These are phyloP conservation scores for Silene conica DNA, from an alignment of 148 eudicot species.

Conservation along the genomic window DNA sequence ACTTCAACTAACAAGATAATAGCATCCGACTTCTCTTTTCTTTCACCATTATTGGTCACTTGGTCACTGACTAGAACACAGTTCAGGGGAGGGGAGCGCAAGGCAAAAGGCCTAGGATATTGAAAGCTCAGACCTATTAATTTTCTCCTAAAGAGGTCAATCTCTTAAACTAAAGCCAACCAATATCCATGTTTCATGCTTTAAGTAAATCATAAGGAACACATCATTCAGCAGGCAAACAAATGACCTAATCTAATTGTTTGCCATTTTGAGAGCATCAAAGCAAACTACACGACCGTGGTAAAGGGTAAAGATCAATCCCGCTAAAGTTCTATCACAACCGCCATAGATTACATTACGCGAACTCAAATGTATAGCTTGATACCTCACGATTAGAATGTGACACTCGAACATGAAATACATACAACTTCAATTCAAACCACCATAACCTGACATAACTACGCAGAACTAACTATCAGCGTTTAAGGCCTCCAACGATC, in stretches of 20 bases:
- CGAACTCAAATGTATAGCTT: background rate
- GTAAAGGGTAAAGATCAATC: background rate
- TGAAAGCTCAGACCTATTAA: background rate
- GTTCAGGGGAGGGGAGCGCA: background rate
- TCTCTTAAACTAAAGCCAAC: background rate
- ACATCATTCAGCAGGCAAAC: background rate
- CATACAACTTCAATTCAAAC: background rate
- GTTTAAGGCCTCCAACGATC: background rate
- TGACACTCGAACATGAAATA: background rate
- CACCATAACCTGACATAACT: background rate
- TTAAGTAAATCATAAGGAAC: background rate
- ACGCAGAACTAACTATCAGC: background rate
- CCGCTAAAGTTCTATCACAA: background rate
- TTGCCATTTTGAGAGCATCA: too few species aligned
- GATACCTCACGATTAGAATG: background rate
- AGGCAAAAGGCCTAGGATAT: background rate
- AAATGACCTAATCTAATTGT: background rate
- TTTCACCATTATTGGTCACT: background rate
- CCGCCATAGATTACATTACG: too few species aligned
- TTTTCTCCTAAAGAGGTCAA: background rate
- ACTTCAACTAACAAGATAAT: background rate
- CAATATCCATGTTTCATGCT: background rate
- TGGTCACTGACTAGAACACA: background rate
- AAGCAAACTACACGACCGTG: too few species aligned
- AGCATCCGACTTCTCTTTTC: constrained; percentile 1